A percentile compares a stretch with the other conserved stretches of the same genome.
Conservation (phyloP, 1,284 basidiomycete species). For the Trichosporon asahii region DNA sequence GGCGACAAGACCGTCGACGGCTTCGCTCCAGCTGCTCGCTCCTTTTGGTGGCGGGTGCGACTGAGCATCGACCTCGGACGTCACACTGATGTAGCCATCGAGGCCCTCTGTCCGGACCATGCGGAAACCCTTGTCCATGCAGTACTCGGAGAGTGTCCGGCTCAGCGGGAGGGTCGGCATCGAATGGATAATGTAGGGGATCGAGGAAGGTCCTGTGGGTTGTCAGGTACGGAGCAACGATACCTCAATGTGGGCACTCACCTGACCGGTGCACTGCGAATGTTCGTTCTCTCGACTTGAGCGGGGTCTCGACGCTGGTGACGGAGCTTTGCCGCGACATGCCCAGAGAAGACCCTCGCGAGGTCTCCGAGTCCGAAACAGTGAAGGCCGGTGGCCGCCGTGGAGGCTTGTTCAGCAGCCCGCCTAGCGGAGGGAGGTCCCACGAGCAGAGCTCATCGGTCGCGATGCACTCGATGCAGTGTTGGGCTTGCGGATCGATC, state of each 20-base stretch:
- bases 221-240: neutral
- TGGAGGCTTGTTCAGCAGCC: neutral
- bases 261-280: slow-evolving; percentile 22
- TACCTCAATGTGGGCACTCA: slow-evolving; percentile 15
- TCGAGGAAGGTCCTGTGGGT: slow-evolving; percentile 27
- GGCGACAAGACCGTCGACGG: slow-evolving; percentile 29
- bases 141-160: slow-evolving; percentile 20
- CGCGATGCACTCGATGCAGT: slow-evolving; percentile 26
- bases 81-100: slow-evolving; percentile 28
- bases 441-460: slow-evolving; percentile 5
- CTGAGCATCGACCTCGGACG: neutral
- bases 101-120: slow-evolving; percentile 16
- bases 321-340: slow-evolving; percentile 12
- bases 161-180: slow-evolving; percentile 32
- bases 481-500: slow-evolving; percentile 21
- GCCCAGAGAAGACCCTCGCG: slow-evolving; percentile 8
- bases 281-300: neutral
- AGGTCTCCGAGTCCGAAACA: neutral
- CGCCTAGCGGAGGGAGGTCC: neutral
- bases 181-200: slow-evolving; percentile 35
- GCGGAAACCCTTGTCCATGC: slow-evolving; percentile 16
- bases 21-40: slow-evolving; percentile 26
- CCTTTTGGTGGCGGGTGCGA: slow-evolving; percentile 16
- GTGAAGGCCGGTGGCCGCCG: neutral
- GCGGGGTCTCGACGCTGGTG: neutral